These are phyloP conservation scores for Tolypocladium pustulatum DNA, from an alignment of 2,329 filamentous ascomycete species.

Conservation along the genomic window DNA sequence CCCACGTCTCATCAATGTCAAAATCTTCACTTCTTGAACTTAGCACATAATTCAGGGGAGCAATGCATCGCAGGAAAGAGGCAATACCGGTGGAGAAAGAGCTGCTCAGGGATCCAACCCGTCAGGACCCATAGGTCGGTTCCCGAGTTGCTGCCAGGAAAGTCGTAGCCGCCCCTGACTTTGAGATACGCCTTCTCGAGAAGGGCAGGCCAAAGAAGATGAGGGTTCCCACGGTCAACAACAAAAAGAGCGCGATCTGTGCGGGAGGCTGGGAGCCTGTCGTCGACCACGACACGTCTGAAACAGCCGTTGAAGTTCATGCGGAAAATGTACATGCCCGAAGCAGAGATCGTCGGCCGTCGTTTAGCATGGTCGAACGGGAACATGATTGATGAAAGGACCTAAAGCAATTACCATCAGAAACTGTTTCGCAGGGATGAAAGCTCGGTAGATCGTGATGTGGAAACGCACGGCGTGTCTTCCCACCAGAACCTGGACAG, in stretches of 20 bases:
- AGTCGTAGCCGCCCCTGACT: constrained; percentile 90
- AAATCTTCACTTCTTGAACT: constrained; percentile 55
- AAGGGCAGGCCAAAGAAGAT: constrained; percentile 82
- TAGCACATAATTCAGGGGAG: background rate
- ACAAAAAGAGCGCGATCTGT: constrained; percentile 73
- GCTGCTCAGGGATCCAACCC: constrained; percentile 93
- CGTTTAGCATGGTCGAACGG: constrained; percentile 55
- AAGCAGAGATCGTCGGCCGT: constrained; percentile 56
- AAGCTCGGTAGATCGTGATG: background rate
- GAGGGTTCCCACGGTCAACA: constrained; percentile 71
- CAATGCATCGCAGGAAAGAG: background rate
- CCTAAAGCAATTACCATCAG: constrained; percentile 28
- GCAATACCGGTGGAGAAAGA: constrained; percentile 67
- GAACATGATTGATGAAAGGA: constrained; percentile 63
- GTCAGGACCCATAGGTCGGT: constrained; percentile 89
- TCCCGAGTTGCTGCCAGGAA: constrained; percentile 92
- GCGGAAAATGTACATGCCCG: constrained; percentile 84
- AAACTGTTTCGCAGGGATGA: background rate
- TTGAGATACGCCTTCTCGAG: constrained; percentile 96
- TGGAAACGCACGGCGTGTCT: constrained; percentile 50
- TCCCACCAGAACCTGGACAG: constrained; percentile 57
- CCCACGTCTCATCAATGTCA: constrained; percentile 68
- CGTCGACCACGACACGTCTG: constrained; percentile 79
- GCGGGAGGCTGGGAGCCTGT: constrained; percentile 70
- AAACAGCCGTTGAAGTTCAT: constrained; percentile 94